Base-by-base conservation (phyloP, 2,329 filamentous ascomycete species). In the Fusarium mexicanum region DNA sequence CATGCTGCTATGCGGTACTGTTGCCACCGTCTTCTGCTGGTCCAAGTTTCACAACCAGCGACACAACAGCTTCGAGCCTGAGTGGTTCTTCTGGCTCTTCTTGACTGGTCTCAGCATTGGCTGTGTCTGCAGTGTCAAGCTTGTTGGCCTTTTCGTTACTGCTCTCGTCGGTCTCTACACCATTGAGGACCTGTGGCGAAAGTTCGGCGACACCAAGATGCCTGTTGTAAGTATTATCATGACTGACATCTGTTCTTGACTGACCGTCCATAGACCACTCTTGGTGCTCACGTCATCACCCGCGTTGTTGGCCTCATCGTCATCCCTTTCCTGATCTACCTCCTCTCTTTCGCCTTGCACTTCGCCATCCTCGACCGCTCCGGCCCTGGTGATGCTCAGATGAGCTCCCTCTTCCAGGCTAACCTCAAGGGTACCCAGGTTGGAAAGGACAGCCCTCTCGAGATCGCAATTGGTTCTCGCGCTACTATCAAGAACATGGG, bases 401-500 rank as follows among this genome's bases (percentile, higher is more conserved):
- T 99, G 96, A 98, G 95, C 86, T 99, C 96, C 33, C 90, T 99
- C 58, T 99, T 99, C 89, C 96, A 99, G 83, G 96, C 97, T 54
- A 99, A 99, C 81, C 89, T 99, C 43, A 92, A 91, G 78, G 96
- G 96, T 33, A 98, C 96, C 17, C 93, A 97, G 74, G 96, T 99
- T 71, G 96, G 96, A 80, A 95, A 94, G 83, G 93, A 98, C 82
- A 98, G 95, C 80, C 96, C 97, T 29, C 89, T 99, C 22, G 96
- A 99, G 81, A 88, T 99, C 74, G 96, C 95, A 10, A 87, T 93
- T 73, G 96, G 97, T 33, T 99, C 96, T 41, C 91, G 93, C 67
- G 93, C 93, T 14, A 99, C 96, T 1, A 87, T 99, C 76, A 99
- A 99, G 89, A 99, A 99, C 83, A 99, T 98, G 96, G 96, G 96